Evolutionary conservation across 2,329 filamentous ascomycete species (phyloP).

Genomic region (Penicillium sp.): DNA sequence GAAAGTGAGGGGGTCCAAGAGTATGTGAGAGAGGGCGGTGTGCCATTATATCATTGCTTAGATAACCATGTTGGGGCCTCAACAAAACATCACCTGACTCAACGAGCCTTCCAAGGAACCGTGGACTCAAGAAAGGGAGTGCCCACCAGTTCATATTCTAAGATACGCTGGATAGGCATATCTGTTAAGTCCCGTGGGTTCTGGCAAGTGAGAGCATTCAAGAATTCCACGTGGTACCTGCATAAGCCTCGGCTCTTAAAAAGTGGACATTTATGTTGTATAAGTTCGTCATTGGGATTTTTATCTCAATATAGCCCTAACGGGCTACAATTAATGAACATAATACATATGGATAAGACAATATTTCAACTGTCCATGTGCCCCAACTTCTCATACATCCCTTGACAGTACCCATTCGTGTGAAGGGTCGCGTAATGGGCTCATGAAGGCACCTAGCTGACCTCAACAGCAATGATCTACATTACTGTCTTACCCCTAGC

Average conservation of each 20-base stretch:
- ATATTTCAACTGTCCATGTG: background rate
- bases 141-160: background rate
- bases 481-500: background rate
- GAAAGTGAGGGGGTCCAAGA: conserved; percentile 1
- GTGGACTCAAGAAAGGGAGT: background rate
- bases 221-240: conserved; percentile 2
- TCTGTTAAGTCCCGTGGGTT: background rate
- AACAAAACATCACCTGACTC: conserved; percentile 13
- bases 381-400: background rate
- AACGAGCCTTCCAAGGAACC: background rate
- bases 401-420: background rate
- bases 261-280: background rate
- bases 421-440: background rate
- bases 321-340: background rate
- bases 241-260: background rate
- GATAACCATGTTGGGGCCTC: conserved; percentile 11
- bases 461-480: conserved; percentile 1
- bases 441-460: background rate
- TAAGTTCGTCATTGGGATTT: background rate
- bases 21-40: conserved; percentile 4
- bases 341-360: background rate
- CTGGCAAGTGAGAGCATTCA: background rate
- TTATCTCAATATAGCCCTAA: background rate
- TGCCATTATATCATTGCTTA: conserved; percentile 3
- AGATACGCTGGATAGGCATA: background rate